Evolutionary conservation across 352 stramenopile genomes (phyloP).

Genomic region (Pythium chondricola): DNA sequence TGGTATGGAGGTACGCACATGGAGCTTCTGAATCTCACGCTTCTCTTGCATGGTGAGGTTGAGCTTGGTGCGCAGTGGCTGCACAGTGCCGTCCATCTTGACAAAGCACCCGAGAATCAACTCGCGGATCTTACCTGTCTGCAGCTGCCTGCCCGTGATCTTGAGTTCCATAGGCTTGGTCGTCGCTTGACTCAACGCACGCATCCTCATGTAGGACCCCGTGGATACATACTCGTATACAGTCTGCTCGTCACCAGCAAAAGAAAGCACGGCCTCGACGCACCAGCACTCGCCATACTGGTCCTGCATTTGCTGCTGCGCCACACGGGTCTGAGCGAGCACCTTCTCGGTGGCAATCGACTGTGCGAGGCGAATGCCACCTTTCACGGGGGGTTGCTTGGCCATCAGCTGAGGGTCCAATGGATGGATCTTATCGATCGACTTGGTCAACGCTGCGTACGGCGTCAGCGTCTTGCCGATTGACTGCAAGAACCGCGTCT

Average conservation of each 20-base stretch:
- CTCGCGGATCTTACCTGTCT: constrained; percentile 35
- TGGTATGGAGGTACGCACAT: constrained; percentile 35
- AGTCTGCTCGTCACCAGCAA: constrained; percentile 33
- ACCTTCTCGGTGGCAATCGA: constrained; percentile 40
- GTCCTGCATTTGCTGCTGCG: neutral
- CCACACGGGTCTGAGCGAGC: constrained; percentile 5
- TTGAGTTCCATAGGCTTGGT: constrained; percentile 24
- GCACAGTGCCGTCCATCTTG: constrained; percentile 27
- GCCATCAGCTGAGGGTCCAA: constrained; percentile 20
- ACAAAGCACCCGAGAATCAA: constrained; percentile 58
- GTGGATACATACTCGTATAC: constrained; percentile 61
- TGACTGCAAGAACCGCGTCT: constrained; percentile 43
- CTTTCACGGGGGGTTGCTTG: constrained; percentile 1
- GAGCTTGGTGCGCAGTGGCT: constrained; percentile 32
- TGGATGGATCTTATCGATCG: constrained; percentile 36
- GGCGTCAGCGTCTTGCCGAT: constrained; percentile 41
- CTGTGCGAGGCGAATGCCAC: constrained; percentile 49
- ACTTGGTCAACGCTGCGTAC: constrained; percentile 36
- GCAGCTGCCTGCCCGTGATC: constrained; percentile 39
- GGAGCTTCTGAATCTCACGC: constrained; percentile 50
- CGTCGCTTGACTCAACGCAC: neutral
- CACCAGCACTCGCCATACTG: constrained; percentile 38
- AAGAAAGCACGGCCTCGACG: constrained; percentile 45
- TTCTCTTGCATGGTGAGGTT: constrained; percentile 57
- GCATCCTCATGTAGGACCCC: constrained; percentile 31